These are phyloP conservation scores for Cutaneotrichosporon dermatis DNA, from an alignment of 1,284 basidiomycete species.

Conservation along the genomic window DNA sequence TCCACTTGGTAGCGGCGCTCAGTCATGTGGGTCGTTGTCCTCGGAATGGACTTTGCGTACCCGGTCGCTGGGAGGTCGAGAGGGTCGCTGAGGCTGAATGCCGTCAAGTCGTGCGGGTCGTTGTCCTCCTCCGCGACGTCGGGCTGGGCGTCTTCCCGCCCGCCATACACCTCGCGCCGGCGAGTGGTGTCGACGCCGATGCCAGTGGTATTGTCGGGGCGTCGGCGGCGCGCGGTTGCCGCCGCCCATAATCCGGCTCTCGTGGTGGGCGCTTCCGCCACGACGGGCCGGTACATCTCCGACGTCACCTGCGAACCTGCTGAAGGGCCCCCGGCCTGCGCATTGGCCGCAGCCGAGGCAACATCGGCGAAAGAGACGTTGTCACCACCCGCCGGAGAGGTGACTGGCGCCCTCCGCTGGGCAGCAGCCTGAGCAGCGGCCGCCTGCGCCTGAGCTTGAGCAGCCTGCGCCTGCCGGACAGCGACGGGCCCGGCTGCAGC, in stretches of 20 bases:
- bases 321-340: not conserved
- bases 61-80: not conserved
- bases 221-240: not conserved
- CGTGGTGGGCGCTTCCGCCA: constrained; percentile 1
- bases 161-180: not conserved
- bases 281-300: not conserved
- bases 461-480: not conserved
- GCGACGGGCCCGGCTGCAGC: constrained; percentile 4
- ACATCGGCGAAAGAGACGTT: no score
- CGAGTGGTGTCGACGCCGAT: not conserved
- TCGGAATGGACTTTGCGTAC: not conserved
- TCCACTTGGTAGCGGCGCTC: not conserved
- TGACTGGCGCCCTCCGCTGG: no score
- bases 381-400: no score
- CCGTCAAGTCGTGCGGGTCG: constrained; percentile 5
- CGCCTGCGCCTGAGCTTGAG: not conserved
- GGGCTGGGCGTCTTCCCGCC: not conserved
- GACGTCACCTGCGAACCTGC: not conserved
- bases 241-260: constrained; percentile 1
- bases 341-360: not conserved
- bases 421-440: not conserved
- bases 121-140: not conserved
- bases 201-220: not conserved
- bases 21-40: constrained; percentile 7
- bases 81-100: not conserved